Base-by-base conservation (phyloP, 257 asterid genomes). In the Phtheirospermum japonicum region DNA sequence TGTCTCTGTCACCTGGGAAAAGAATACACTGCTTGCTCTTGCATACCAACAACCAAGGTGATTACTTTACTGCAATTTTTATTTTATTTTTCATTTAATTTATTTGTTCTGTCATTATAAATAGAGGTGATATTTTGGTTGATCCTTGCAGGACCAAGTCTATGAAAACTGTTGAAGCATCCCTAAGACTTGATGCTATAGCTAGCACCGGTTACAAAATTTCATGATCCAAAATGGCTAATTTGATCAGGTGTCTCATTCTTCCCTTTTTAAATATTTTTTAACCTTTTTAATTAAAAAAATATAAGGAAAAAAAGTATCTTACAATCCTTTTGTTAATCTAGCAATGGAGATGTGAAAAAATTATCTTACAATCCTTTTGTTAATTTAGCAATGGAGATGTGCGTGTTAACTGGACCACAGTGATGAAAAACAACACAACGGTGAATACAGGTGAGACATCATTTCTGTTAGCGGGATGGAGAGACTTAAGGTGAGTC, bases 131-230 rank as follows among this genome's bases (percentile, higher is more conserved):
- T 57, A 53, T 55, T 67, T 7, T 43, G 42, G 20, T 57, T 74
- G 57, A 59, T 68, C 72, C 32, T 63, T 48, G 18, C 69, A 92
- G 97, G 79, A 93, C 95, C 30, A 80, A 76, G 78, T 40, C 86
- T 57, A 70, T 82, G 48, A 87, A 81, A 76, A 64, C 95, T 4
- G 83, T 89, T 28, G 97, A 93, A 77, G 87, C 96, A 72, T 89
- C 99, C 31, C 76, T 83, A 43, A 81, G 99, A 72, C 89, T 89
- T 36, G 97, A 93, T 61, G 80, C 99, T 9, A 70, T 93, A 76
- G 94, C 94, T 59, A 87, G 97, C 82, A 96, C 99, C 2, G 97
- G 99, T 49, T 93, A 74, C 80, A 93, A 87, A 77, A 86, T 93
- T 52, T 93, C 99, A 53, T 84, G 97, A 66, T 83, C 99, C 50